phyloP scores from a whole-genome alignment of 164 flowering plant species.

The Kalanchoe fedtschenkoi region DNA sequence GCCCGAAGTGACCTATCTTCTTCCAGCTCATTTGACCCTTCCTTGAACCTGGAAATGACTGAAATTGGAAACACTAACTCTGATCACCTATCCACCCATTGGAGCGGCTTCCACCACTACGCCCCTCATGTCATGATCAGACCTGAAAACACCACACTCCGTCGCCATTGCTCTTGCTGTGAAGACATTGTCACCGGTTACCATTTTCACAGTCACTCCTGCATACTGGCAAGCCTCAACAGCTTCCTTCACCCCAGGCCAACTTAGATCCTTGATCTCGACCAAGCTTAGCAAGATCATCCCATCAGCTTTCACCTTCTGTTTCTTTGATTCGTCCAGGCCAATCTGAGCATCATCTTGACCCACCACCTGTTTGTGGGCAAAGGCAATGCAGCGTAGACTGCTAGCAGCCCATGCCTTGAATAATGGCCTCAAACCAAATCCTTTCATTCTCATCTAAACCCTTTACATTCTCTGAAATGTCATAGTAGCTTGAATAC shows the following conservation, averaged over 20 bases:
- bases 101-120: background rate
- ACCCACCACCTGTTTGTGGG: background rate
- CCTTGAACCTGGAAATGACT: no score
- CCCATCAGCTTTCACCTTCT: background rate
- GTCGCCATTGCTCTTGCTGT: background rate
- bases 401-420: background rate
- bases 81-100: no score
- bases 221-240: no score
- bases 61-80: no score
- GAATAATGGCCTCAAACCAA: background rate
- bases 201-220: background rate
- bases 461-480: background rate
- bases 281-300: background rate
- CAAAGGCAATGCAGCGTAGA: background rate
- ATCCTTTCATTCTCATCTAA: background rate
- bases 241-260: no score
- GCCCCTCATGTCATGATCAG: background rate
- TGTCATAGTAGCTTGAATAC: background rate
- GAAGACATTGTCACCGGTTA: slow-evolving; percentile 1
- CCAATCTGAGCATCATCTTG: background rate
- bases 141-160: background rate
- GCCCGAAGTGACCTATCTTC: no score
- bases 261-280: background rate
- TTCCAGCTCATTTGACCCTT: no score
- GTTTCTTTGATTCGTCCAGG: background rate